A percentile compares a stretch with the other conserved stretches of the same genome.
phyloP scores from a whole-genome alignment of 2,329 filamentous ascomycete species.

The Aspergillus sp. region DNA sequence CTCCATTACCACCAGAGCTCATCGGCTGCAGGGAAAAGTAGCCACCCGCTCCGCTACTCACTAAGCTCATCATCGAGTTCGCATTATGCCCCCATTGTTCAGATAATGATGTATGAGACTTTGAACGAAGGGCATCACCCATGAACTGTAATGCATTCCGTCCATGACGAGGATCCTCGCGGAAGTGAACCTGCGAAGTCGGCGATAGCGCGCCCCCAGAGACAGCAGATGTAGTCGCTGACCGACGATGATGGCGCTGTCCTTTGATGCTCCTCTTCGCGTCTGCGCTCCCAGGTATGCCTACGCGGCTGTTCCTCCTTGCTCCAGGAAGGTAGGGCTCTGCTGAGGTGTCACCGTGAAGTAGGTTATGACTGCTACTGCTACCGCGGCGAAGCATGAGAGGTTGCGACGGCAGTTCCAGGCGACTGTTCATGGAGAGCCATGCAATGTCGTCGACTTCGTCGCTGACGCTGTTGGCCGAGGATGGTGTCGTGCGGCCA shows the following conservation, averaged over 20 bases:
- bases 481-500: slow-evolving; percentile 25
- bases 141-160: neutral
- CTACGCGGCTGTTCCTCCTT: slow-evolving; percentile 3
- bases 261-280: slow-evolving; percentile 5
- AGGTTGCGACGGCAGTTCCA: slow-evolving; percentile 38
- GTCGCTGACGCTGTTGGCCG: slow-evolving; percentile 20
- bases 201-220: slow-evolving; percentile 8
- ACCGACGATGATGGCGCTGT: slow-evolving; percentile 32
- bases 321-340: slow-evolving; percentile 11
- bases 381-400: slow-evolving; percentile 17
- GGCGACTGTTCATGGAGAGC: slow-evolving; percentile 39
- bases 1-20: neutral
- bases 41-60: neutral
- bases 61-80: neutral
- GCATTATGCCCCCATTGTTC: neutral
- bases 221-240: slow-evolving; percentile 34
- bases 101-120: slow-evolving; percentile 4
- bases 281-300: neutral
- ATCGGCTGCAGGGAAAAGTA: slow-evolving; percentile 7
- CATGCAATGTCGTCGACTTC: slow-evolving; percentile 38
- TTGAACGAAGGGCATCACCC: neutral
- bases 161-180: neutral
- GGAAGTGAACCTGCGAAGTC: neutral
- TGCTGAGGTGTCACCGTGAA: neutral
- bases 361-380: neutral